Evolutionary conservation across 192 early-diverging fungal species (phyloP).

Genomic region (Phycomyces blakesleeanus): DNA sequence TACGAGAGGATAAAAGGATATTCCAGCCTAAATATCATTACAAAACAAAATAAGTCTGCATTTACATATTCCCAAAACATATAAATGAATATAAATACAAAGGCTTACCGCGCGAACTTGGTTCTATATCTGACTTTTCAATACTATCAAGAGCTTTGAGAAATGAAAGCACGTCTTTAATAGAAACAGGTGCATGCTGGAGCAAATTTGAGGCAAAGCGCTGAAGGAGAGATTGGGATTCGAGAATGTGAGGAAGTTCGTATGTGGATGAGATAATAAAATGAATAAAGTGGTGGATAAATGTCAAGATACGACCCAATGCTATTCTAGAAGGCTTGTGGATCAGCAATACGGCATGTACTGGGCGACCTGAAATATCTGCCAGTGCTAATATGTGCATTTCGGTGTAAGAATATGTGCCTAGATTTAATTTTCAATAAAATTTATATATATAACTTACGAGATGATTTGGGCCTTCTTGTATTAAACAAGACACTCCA

Average conservation of each 20-base stretch:
- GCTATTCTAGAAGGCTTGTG: slow-evolving; percentile 21
- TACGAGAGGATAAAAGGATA: slow-evolving; percentile 2
- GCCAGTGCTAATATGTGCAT: neutral
- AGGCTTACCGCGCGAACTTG: neutral
- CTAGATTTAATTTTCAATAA: no score
- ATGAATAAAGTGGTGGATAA: slow-evolving; percentile 24
- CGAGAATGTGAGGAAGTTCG: slow-evolving; percentile 5
- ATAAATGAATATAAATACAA: no score
- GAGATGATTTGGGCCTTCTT: slow-evolving; percentile 10
- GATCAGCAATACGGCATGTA: slow-evolving; percentile 25
- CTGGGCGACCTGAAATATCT: slow-evolving; percentile 11
- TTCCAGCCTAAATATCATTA: slow-evolving; percentile 5
- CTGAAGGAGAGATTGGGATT: slow-evolving; percentile 17
- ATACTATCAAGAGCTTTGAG: slow-evolving; percentile 13
- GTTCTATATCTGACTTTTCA: neutral
- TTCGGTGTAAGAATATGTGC: neutral
- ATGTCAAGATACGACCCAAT: slow-evolving; percentile 15
- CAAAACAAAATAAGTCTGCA: neutral
- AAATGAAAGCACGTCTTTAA: slow-evolving; percentile 24
- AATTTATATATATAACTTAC: slow-evolving; percentile 8
- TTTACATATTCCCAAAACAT: no score
- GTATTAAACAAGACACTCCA: slow-evolving; percentile 31
- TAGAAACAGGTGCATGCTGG: slow-evolving; percentile 15
- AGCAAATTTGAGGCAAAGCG: slow-evolving; percentile 8
- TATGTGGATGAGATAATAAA: slow-evolving; percentile 7